Conservation (phyloP, 208 protist genomes). For the Trypanosomatidae sp. region DNA sequence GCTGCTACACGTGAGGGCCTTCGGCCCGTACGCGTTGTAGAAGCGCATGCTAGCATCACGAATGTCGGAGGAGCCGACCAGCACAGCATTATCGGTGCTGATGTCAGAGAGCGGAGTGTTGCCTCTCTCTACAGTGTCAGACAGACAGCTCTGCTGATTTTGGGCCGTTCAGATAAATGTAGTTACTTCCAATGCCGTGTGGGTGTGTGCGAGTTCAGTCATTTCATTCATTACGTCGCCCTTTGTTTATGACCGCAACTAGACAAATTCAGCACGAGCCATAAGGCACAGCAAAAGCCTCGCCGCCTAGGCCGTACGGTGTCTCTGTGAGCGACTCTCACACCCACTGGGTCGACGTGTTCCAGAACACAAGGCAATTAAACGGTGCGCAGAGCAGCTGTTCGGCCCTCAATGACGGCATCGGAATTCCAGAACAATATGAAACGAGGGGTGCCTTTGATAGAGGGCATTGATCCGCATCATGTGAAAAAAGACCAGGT, state of each 20-base stretch:
- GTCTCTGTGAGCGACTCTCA: no score
- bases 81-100: constrained; percentile 8
- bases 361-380: not conserved
- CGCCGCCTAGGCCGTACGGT: not conserved
- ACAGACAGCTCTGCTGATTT: not conserved
- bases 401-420: not conserved
- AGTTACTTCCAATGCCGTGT: constrained; percentile 7
- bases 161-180: constrained; percentile 4
- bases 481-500: not conserved
- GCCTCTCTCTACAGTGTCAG: constrained; percentile 2
- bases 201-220: not conserved
- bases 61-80: constrained; percentile 4
- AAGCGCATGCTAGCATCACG: constrained; percentile 16
- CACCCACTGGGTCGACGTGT: not conserved
- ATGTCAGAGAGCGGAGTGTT: constrained; percentile 15
- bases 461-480: not conserved
- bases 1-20: constrained; percentile 14
- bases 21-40: constrained; percentile 11
- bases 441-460: not conserved
- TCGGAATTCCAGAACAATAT: not conserved
- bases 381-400: not conserved
- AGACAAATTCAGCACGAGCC: not conserved
- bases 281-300: not conserved
- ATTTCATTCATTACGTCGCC: no score
- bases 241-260: not conserved